Base-by-base conservation (phyloP, 2,329 filamentous ascomycete genomes). In the Trichoderma koningii region DNA sequence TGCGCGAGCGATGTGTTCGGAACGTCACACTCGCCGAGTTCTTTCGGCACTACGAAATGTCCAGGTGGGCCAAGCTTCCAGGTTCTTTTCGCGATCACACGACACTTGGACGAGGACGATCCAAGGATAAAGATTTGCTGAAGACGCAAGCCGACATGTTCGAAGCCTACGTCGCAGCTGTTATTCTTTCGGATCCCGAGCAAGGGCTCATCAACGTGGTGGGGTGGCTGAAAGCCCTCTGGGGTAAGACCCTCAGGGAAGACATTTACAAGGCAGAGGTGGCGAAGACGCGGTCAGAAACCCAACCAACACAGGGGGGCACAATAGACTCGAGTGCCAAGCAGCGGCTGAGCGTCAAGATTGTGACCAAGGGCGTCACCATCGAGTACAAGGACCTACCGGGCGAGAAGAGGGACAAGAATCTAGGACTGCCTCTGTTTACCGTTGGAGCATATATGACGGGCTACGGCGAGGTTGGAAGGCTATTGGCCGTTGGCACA, bases 61-160 rank as follows among this genome's bases (percentile, higher is more conserved):
- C 91, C 55, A 81, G 85, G 70, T 84, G 83, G 38, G 84, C 90
- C 7, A 81, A 81, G 30, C 78, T 90, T 3, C 89, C 83, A 1
- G 69, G 69, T 2, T 81, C 82, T 67, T 78, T 78, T 26, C 72
- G 68, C 53, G 76, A 71, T 59, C 68, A 70, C 41, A 64, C 65
- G 28, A 65, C 67, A 6, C 59, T 70, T 6, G 71, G 73, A 9
- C 69, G 68, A 21, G 71, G 71, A 15, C 72, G 68, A 12, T 73
- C 74, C 6, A 83, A 72, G 64, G 76, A 72, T 73, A 88, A 83
- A 73, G 84, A 83, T 48, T 82, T 85, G 66, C 83, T 80, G 15
- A 97, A 97, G 76, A 87, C 92, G 10, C 82, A 90, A 64, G 93
- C 89, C 9, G 94, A 98, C 73, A 83, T 97, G 19, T 96, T 97